Evolutionary conservation across 1,284 basidiomycete genomes (phyloP).

Genomic region (Ceratorhiza oryzae-sativae): DNA sequence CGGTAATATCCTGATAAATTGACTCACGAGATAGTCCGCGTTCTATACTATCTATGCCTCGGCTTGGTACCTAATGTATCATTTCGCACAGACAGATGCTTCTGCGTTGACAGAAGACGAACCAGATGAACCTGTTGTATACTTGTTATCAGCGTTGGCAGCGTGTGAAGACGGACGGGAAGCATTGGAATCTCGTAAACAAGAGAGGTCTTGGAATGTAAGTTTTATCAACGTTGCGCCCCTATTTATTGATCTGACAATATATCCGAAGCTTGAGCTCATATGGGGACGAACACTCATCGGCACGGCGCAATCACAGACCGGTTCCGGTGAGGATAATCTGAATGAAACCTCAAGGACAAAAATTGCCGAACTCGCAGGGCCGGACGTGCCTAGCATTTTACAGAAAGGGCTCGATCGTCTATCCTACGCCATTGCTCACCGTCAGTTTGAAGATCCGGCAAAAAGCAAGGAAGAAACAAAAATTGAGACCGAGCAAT

Average conservation of each 20-base stretch:
- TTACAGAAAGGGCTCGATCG: not conserved
- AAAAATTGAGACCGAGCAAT: not conserved
- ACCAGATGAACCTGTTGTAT: slow-evolving; percentile 58
- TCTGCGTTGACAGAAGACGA: slow-evolving; percentile 60
- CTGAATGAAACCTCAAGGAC: not conserved
- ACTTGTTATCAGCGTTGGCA: slow-evolving; percentile 46
- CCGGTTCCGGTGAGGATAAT: not conserved
- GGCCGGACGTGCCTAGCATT: not conserved
- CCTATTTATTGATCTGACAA: no score
- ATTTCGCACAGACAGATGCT: slow-evolving; percentile 61
- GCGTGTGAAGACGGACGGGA: slow-evolving; percentile 27
- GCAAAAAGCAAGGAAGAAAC: not conserved
- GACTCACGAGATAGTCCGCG: slow-evolving; percentile 56
- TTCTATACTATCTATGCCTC: slow-evolving; percentile 70
- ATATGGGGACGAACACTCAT: not conserved
- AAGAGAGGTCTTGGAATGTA: slow-evolving; percentile 19
- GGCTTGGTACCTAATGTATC: slow-evolving; percentile 66
- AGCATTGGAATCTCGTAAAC: slow-evolving; percentile 4
- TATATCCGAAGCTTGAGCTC: slow-evolving; percentile 35
- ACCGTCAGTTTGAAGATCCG: not conserved
- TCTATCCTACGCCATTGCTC: not conserved
- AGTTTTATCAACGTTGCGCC: no score
- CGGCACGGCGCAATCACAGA: slow-evolving; percentile 4
- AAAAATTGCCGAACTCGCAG: not conserved
- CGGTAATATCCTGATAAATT: not conserved